A percentile compares a stretch with the other conserved stretches of the same genome.
These are phyloP conservation scores for Vitis amurensis DNA, from an alignment of 164 flowering plant species.

Conservation along the genomic window DNA sequence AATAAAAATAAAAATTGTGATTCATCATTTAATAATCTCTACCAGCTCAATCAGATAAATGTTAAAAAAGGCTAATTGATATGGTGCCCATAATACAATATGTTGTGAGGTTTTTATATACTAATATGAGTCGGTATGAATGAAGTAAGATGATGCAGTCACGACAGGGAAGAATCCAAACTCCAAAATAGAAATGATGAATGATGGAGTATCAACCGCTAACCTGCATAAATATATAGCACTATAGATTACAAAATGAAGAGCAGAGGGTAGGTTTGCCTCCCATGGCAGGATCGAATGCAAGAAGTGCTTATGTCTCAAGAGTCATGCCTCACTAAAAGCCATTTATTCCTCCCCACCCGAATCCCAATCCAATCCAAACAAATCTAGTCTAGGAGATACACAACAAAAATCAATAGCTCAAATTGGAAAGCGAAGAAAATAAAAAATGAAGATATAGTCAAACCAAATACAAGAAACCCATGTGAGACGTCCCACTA, in stretches of 20 bases:
- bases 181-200: no score
- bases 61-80: no score
- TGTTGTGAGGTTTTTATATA: no score
- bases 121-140: no score
- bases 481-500: slow-evolving; percentile 29
- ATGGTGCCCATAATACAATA: no score
- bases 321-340: slow-evolving; percentile 22
- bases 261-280: slow-evolving; percentile 21
- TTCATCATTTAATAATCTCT: no score
- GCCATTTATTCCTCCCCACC: slow-evolving; percentile 20
- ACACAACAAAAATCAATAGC: neutral
- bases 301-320: slow-evolving; percentile 25
- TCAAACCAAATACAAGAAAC: slow-evolving; percentile 4
- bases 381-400: slow-evolving; percentile 10
- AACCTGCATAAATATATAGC: neutral
- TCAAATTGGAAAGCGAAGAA: neutral
- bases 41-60: no score
- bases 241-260: neutral
- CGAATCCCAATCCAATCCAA: slow-evolving; percentile 11
- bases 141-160: no score
- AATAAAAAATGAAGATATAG: slow-evolving; percentile 1
- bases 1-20: no score
- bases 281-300: slow-evolving; percentile 17
- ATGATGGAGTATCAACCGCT: no score
- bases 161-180: no score